phyloP scores from a whole-genome alignment of 768 basidiomycete genomes.

The Kwoniella newhampshirensis region DNA sequence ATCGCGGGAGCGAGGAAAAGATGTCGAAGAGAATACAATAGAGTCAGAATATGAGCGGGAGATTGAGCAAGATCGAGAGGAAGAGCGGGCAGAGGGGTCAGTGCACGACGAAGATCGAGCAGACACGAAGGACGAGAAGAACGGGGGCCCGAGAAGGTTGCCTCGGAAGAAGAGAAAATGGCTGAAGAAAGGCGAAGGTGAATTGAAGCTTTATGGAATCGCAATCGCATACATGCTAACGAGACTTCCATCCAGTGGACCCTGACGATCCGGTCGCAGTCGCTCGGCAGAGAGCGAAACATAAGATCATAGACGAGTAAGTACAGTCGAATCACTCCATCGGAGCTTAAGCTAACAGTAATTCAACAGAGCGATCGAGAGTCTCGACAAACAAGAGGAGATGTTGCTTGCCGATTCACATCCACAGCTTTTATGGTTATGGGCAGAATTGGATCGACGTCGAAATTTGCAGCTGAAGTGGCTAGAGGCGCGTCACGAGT shows the following conservation, averaged over 20 bases:
- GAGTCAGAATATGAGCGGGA: not conserved
- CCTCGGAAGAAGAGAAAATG: slow-evolving; percentile 38
- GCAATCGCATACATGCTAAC: not conserved
- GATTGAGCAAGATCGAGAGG: slow-evolving; percentile 1
- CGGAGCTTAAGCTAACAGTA: not conserved
- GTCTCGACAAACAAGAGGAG: slow-evolving; percentile 32
- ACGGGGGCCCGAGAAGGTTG: slow-evolving; percentile 6
- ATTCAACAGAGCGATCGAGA: slow-evolving; percentile 27
- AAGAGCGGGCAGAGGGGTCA: not conserved
- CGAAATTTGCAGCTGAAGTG: slow-evolving; percentile 14
- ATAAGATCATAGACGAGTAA: slow-evolving; percentile 43
- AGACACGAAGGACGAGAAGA: not conserved
- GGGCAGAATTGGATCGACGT: slow-evolving; percentile 30
- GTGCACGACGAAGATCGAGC: not conserved
- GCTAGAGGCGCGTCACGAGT: slow-evolving; percentile 13
- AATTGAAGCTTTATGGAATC: slow-evolving; percentile 1
- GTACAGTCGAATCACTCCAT: not conserved
- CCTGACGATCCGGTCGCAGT: slow-evolving; percentile 42
- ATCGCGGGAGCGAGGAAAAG: not conserved
- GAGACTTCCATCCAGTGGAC: slow-evolving; percentile 30
- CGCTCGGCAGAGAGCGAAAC: slow-evolving; percentile 33
- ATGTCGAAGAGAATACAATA: not conserved
- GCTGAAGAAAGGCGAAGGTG: slow-evolving; percentile 39
- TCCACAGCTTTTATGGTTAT: slow-evolving; percentile 27
- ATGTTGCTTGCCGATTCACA: slow-evolving; percentile 23